phyloP scores from a whole-genome alignment of 345 rosid species.

The Populus davidiana region DNA sequence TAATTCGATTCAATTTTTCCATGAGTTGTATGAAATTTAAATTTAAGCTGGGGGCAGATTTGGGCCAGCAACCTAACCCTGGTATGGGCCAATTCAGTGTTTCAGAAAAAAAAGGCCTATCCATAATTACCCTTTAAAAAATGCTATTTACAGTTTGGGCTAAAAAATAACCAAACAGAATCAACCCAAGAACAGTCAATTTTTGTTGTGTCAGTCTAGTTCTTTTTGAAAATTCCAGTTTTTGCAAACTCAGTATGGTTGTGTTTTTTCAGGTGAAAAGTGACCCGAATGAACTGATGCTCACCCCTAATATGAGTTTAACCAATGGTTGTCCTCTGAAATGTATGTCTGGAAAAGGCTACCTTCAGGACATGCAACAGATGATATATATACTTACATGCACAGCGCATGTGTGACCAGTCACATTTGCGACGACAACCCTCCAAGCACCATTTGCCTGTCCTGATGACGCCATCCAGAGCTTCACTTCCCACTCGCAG shows the following conservation, averaged over 20 bases:
- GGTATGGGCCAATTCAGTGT: neutral
- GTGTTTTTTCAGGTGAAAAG: neutral
- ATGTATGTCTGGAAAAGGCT: neutral
- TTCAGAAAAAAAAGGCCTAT: neutral
- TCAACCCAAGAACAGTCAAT: neutral
- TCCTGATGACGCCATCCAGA: slow-evolving; percentile 83
- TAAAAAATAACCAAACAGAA: neutral
- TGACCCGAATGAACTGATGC: neutral
- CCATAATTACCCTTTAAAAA: neutral
- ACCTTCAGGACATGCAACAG: neutral
- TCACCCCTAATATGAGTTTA: neutral
- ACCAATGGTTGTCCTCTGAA: neutral
- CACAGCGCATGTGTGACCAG: slow-evolving; percentile 87
- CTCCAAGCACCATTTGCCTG: slow-evolving; percentile 97
- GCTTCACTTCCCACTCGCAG: slow-evolving; percentile 97
- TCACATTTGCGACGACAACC: slow-evolving; percentile 76
- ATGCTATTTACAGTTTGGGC: neutral
- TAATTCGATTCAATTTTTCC: neutral
- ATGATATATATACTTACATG: slow-evolving; percentile 58
- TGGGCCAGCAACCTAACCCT: neutral
- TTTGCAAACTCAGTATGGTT: neutral
- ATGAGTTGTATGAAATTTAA: neutral
- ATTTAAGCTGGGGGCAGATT: neutral
- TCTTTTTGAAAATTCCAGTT: neutral
- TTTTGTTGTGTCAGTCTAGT: neutral